These are phyloP conservation scores for Gynandropsis gynandra DNA, from an alignment of 345 rosid genomes.

Conservation along the genomic window DNA sequence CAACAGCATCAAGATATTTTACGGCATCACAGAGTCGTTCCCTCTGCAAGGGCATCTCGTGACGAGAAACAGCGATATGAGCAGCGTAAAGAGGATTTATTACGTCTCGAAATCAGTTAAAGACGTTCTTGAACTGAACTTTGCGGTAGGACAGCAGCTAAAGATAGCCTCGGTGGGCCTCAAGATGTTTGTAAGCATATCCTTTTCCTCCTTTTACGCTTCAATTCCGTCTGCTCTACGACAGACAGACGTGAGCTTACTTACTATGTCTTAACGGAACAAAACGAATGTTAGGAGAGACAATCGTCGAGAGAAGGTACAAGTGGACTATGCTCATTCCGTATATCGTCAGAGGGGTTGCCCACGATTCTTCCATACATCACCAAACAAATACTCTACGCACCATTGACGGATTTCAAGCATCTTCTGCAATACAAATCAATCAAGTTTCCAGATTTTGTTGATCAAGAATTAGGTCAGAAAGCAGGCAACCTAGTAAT, in stretches of 20 bases:
- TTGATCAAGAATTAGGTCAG: conserved; percentile 53
- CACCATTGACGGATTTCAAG: conserved; percentile 66
- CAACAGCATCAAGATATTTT: conserved; percentile 58
- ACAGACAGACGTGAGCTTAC: too few species aligned
- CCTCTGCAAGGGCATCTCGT: conserved; percentile 67
- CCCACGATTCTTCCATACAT: conserved; percentile 80
- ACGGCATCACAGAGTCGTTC: conserved; percentile 65
- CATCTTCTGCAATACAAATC: conserved; percentile 74
- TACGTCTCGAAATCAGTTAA: conserved; percentile 79
- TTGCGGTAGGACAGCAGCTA: conserved; percentile 65
- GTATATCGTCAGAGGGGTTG: conserved; percentile 93
- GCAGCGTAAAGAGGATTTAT: conserved; percentile 87
- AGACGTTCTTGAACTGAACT: conserved; percentile 67
- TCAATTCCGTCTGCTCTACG: neutral
- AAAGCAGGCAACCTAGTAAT: conserved; percentile 63
- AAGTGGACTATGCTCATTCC: conserved; percentile 62
- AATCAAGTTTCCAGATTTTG: conserved; percentile 63
- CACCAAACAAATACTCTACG: conserved; percentile 67
- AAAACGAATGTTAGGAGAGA: conserved; percentile 48
- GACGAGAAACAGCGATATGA: conserved; percentile 62
- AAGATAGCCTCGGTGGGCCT: conserved; percentile 89
- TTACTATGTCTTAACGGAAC: neutral
- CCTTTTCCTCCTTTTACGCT: neutral
- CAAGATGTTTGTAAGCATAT: conserved; percentile 87
- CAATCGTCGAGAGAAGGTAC: conserved; percentile 83